phyloP scores from a whole-genome alignment of 768 basidiomycete species.

The Podaxis rugospora region DNA sequence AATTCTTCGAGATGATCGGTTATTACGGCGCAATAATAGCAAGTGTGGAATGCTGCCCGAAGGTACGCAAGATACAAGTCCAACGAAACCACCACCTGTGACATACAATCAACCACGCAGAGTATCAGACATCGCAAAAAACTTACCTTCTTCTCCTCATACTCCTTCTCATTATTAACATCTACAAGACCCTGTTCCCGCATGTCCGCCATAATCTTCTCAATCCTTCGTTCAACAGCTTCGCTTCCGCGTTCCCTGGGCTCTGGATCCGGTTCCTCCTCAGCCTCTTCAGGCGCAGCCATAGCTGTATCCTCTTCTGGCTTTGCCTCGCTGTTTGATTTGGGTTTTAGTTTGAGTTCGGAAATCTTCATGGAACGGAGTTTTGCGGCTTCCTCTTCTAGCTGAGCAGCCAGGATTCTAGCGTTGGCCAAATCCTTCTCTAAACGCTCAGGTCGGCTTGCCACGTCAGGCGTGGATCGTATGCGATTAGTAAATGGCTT shows the following conservation, averaged over 20 bases:
- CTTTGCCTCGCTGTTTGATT: conserved; percentile 17
- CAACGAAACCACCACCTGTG: conserved; percentile 72
- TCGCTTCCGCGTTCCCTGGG: conserved; percentile 65
- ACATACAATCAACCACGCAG: conserved; percentile 17
- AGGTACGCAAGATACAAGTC: conserved; percentile 94
- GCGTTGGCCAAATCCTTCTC: conserved; percentile 77
- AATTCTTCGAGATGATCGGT: conserved; percentile 94
- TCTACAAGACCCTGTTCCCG: conserved; percentile 59
- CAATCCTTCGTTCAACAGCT: conserved; percentile 78
- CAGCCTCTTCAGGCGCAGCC: conserved; percentile 27
- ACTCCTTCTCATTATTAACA: conserved; percentile 57
- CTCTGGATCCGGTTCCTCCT: conserved; percentile 52
- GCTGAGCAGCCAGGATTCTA: conserved; percentile 61
- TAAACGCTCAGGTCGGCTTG: conserved; percentile 76
- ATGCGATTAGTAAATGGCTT: conserved; percentile 75
- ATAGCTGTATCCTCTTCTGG: conserved; percentile 28
- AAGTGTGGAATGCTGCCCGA: conserved; percentile 87
- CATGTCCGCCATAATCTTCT: conserved; percentile 69
- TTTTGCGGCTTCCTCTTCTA: conserved; percentile 66
- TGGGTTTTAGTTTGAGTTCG: conserved; percentile 18
- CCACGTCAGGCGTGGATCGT: conserved; percentile 78
- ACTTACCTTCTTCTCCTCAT: conserved; percentile 69
- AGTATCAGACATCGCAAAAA: conserved; percentile 15
- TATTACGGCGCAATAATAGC: conserved; percentile 96
- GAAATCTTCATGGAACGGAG: conserved; percentile 43